Conservation (phyloP, 2,329 filamentous ascomycete genomes). For the Cladosporium colombiae region DNA sequence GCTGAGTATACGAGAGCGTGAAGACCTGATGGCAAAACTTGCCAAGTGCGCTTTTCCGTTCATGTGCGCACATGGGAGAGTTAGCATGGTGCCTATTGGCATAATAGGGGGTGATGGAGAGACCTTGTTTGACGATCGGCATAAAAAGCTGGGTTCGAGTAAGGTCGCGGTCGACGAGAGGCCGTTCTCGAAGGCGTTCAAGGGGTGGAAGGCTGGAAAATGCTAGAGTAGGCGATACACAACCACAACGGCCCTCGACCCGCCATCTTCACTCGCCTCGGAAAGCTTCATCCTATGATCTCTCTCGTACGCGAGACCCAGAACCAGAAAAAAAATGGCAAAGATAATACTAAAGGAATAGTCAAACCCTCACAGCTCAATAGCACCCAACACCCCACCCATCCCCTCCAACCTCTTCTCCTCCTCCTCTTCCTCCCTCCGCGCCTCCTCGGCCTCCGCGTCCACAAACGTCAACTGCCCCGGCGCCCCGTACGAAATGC, state of each 20-base stretch:
- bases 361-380: conserved; percentile 39
- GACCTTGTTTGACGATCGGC: conserved; percentile 24
- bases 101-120: conserved; percentile 22
- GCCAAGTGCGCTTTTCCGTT: conserved; percentile 71
- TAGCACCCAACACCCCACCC: conserved; percentile 43
- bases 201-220: background rate
- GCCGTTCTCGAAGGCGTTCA: background rate
- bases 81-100: conserved; percentile 51
- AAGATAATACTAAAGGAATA: too few relatives aligned
- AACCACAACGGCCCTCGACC: background rate
- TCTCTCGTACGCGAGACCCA: background rate
- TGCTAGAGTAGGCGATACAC: background rate
- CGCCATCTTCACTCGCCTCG: background rate
- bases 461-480: conserved; percentile 48
- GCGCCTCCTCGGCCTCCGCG: conserved; percentile 34
- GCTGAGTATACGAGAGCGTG: conserved; percentile 60
- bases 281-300: background rate
- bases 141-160: too few relatives aligned
- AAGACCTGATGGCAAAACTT: conserved; percentile 58
- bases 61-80: conserved; percentile 75
- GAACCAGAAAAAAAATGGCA: too few relatives aligned
- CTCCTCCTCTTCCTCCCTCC: conserved; percentile 11
- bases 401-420: conserved; percentile 35
- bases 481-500: conserved; percentile 52
- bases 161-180: background rate